These are phyloP conservation scores for Neurospora sp. DNA, from an alignment of 495 filamentous ascomycete genomes.

Conservation along the genomic window DNA sequence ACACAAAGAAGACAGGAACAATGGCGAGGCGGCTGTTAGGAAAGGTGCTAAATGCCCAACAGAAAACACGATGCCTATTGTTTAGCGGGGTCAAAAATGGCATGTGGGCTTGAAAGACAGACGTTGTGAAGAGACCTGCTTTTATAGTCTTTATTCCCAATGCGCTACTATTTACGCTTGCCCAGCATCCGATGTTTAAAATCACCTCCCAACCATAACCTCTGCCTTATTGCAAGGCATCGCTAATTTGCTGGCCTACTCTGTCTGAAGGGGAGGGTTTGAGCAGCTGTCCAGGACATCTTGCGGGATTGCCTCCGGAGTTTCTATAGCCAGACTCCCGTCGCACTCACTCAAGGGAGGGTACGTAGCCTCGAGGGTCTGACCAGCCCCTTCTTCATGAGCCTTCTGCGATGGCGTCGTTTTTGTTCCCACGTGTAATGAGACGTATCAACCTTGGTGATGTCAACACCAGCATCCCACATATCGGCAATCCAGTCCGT, in stretches of 20 bases:
- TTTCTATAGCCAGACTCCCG: background rate
- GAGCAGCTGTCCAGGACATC: background rate
- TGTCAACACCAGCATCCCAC: conserved; percentile 31
- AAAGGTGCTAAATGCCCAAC: too few relatives aligned
- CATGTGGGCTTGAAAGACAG: background rate
- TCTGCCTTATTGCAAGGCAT: background rate
- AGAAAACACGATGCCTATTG: too few relatives aligned
- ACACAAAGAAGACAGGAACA: too few relatives aligned
- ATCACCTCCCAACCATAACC: background rate
- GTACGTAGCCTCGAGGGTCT: conserved; percentile 8
- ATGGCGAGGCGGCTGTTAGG: too few relatives aligned
- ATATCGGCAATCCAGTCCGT: conserved; percentile 32
- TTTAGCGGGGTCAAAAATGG: too few relatives aligned
- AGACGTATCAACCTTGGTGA: conserved; percentile 23
- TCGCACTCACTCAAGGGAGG: background rate
- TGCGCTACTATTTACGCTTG: background rate
- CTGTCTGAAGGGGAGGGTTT: background rate
- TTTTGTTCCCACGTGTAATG: conserved; percentile 19
- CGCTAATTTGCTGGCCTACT: background rate
- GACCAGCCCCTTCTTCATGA: conserved; percentile 29
- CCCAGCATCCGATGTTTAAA: background rate
- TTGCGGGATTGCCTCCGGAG: background rate
- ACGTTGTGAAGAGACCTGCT: background rate
- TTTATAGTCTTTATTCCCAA: background rate
- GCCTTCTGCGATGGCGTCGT: conserved; percentile 29